Evolutionary conservation across 371 early-diverging fungal genomes (phyloP).

Genomic region (Gilbertella persicaria): DNA sequence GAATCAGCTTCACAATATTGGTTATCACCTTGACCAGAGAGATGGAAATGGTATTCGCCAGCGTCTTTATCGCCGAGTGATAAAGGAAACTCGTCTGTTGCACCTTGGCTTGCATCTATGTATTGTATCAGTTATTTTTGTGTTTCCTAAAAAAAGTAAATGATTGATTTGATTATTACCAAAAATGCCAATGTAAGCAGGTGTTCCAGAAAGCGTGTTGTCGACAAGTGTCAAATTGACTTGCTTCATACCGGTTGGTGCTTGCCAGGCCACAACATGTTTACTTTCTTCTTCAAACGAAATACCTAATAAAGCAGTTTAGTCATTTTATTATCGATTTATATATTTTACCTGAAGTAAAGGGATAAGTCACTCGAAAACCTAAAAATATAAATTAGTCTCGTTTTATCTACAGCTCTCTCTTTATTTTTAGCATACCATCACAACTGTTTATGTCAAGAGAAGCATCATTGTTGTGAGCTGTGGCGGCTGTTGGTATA

Average conservation of each 20-base stretch:
- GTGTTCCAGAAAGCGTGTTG: slow-evolving; percentile 10
- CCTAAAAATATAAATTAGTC: slow-evolving; percentile 17
- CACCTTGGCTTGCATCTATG: slow-evolving; percentile 35
- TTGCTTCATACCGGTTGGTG: slow-evolving; percentile 23
- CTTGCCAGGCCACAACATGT: slow-evolving; percentile 45
- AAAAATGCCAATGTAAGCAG: slow-evolving; percentile 28
- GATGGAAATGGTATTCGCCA: slow-evolving; percentile 37
- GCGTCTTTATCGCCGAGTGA: slow-evolving; percentile 22
- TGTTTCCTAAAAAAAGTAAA: background rate
- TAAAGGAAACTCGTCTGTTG: slow-evolving; percentile 34
- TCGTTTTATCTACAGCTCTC: background rate
- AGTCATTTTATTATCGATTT: background rate
- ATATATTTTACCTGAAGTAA: slow-evolving; percentile 18
- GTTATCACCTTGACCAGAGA: slow-evolving; percentile 22
- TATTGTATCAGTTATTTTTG: background rate
- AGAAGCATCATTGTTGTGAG: slow-evolving; percentile 30
- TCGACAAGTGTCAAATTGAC: slow-evolving; percentile 37
- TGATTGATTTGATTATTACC: slow-evolving; percentile 25
- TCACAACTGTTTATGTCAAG: slow-evolving; percentile 14
- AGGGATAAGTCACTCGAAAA: slow-evolving; percentile 38
- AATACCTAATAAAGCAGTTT: slow-evolving; percentile 24
- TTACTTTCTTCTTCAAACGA: slow-evolving; percentile 32
- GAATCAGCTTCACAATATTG: slow-evolving; percentile 31
- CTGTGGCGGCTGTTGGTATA: slow-evolving; percentile 10
- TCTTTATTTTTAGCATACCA: slow-evolving; percentile 1